Evolutionary conservation across 345 rosid genomes (phyloP).

Genomic region (Sisymbrium altissimum): DNA sequence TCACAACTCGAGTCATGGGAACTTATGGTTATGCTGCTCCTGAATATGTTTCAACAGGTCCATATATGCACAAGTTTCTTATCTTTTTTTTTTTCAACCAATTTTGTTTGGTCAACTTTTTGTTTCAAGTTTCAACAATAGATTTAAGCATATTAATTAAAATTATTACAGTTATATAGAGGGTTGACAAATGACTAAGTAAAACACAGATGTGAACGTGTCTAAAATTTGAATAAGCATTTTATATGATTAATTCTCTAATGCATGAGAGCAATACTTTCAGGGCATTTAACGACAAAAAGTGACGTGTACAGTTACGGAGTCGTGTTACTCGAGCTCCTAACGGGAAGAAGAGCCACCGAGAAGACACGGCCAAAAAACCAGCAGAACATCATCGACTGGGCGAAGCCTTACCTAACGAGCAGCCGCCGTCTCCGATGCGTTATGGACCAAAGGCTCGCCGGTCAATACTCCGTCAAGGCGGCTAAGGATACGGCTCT

Average conservation of each 20-base stretch:
- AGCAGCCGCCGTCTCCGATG: slow-evolving; percentile 70
- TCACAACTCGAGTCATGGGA: slow-evolving; percentile 94
- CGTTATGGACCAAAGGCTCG: slow-evolving; percentile 70
- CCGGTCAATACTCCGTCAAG: slow-evolving; percentile 77
- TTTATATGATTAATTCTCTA: background rate
- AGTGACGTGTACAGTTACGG: slow-evolving; percentile 93
- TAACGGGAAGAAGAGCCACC: slow-evolving; percentile 81
- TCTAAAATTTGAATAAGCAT: too few species aligned
- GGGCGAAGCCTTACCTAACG: slow-evolving; percentile 71
- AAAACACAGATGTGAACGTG: too few species aligned
- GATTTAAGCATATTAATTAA: too few species aligned
- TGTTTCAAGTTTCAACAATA: background rate
- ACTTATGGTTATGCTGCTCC: slow-evolving; percentile 97
- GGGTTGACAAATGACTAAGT: background rate
- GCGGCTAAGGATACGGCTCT: slow-evolving; percentile 78
- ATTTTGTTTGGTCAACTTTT: background rate
- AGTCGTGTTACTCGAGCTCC: slow-evolving; percentile 75
- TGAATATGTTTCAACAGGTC: slow-evolving; percentile 88
- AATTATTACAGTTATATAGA: background rate
- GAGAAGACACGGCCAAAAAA: slow-evolving; percentile 65
- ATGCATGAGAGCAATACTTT: background rate
- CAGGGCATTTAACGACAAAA: slow-evolving; percentile 89
- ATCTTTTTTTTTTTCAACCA: background rate
- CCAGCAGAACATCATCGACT: slow-evolving; percentile 78
- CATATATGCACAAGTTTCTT: background rate